Conservation (phyloP, 768 basidiomycete species). For the Termitomyces sp. region DNA sequence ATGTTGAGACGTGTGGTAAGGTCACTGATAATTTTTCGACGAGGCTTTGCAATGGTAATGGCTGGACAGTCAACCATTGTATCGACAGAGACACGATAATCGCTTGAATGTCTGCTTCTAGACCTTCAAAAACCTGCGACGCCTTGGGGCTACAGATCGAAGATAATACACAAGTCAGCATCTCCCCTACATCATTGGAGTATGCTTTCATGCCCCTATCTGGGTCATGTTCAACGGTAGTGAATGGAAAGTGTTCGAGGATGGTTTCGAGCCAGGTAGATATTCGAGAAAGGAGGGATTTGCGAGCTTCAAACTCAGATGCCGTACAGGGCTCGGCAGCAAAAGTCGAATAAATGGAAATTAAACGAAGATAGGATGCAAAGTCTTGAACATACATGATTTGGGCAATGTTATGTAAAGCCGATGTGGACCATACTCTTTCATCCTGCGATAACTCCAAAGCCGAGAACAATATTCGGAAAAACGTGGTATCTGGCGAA, state of each 20-base stretch:
- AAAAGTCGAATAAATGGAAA: conserved; percentile 19
- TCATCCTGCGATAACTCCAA: conserved; percentile 13
- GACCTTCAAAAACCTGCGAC: neutral
- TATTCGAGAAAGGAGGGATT: neutral
- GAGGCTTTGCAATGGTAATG: neutral
- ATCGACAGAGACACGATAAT: conserved; percentile 10
- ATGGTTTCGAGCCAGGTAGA: conserved; percentile 2
- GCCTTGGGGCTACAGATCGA: neutral
- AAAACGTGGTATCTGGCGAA: conserved; percentile 23
- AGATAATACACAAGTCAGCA: conserved; percentile 1
- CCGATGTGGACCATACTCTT: conserved; percentile 37
- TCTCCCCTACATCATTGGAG: conserved; percentile 4
- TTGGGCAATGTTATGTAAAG: conserved; percentile 26
- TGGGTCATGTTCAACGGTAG: neutral
- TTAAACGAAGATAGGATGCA: conserved; percentile 23
- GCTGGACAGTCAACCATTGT: conserved; percentile 3
- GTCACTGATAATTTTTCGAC: conserved; percentile 20
- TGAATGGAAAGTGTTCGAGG: neutral
- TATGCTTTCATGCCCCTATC: neutral
- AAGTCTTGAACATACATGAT: conserved; percentile 10
- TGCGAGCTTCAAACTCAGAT: neutral
- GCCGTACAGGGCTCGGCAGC: neutral
- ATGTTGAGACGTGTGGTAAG: conserved; percentile 19
- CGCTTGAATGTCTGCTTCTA: conserved; percentile 6
- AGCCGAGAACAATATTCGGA: conserved; percentile 23